A percentile compares a stretch with the other conserved stretches of the same genome.
Conservation (phyloP, 1,139 yeast species). For the Yamadazyma siamensis region DNA sequence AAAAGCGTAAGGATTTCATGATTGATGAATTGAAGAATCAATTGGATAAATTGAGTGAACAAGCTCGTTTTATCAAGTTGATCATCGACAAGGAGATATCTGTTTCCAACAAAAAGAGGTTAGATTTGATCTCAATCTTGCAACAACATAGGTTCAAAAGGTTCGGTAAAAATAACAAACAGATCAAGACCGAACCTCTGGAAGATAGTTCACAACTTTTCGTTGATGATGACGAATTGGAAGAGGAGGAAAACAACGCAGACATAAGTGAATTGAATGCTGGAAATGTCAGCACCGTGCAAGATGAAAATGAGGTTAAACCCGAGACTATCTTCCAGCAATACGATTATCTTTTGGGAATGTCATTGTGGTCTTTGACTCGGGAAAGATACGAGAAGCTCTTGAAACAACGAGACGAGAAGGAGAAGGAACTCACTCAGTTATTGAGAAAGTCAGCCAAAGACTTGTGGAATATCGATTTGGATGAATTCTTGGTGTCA, state of each 20-base stretch:
- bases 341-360: slow-evolving; percentile 73
- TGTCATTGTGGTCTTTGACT: slow-evolving; percentile 94
- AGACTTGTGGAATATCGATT: slow-evolving; percentile 83
- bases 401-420: slow-evolving; percentile 65
- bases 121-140: slow-evolving; percentile 60
- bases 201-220: slow-evolving; percentile 11
- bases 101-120: slow-evolving; percentile 74
- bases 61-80: slow-evolving; percentile 88
- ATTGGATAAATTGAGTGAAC: slow-evolving; percentile 70
- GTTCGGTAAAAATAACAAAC: slow-evolving; percentile 67
- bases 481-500: slow-evolving; percentile 64
- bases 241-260: slow-evolving; percentile 37
- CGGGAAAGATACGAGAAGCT: slow-evolving; percentile 82
- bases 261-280: slow-evolving; percentile 34
- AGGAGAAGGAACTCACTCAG: slow-evolving; percentile 67
- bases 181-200: slow-evolving; percentile 23
- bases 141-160: slow-evolving; percentile 67
- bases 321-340: slow-evolving; percentile 51
- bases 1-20: slow-evolving; percentile 81
- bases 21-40: slow-evolving; percentile 69
- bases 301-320: slow-evolving; percentile 26
- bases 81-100: slow-evolving; percentile 72
- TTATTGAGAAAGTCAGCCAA: slow-evolving; percentile 73
- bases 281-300: slow-evolving; percentile 26
- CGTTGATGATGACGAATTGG: slow-evolving; percentile 24